A percentile compares a stretch with the other conserved stretches of the same genome.
These are phyloP conservation scores for Drosera capensis DNA, from an alignment of 148 eudicot species.

Conservation along the genomic window DNA sequence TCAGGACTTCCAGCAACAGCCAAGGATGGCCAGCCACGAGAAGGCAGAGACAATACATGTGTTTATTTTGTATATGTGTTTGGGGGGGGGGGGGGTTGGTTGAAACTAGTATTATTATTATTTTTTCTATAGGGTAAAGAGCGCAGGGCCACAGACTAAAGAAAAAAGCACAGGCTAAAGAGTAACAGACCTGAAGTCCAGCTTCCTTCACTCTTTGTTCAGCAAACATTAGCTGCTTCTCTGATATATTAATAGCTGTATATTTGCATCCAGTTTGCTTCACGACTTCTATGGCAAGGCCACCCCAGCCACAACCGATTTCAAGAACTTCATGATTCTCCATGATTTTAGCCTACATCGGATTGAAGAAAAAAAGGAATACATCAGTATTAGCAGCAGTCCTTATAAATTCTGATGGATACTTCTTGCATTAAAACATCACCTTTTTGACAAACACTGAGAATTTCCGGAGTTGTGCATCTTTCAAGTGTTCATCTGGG, in stretches of 20 bases:
- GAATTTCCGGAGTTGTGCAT: constrained; percentile 37
- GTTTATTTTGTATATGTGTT: too few relatives aligned
- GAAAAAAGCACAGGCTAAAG: background rate
- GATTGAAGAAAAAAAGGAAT: too few relatives aligned
- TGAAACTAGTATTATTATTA: too few relatives aligned
- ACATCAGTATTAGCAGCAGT: too few relatives aligned
- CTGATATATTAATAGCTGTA: constrained; percentile 42
- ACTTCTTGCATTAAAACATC: too few relatives aligned
- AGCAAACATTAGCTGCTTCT: constrained; percentile 39
- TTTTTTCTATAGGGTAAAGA: too few relatives aligned
- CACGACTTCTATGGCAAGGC: constrained; percentile 45
- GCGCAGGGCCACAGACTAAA: too few relatives aligned
- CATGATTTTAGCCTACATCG: constrained; percentile 33
- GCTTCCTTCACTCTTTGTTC: constrained; percentile 44
- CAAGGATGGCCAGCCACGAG: too few relatives aligned
- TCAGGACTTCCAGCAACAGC: too few relatives aligned
- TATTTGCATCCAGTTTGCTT: constrained; percentile 48
- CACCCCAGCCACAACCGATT: constrained; percentile 64
- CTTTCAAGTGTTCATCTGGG: constrained; percentile 36
- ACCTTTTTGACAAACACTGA: constrained; percentile 28
- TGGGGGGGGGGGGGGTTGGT: too few relatives aligned
- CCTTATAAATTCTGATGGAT: too few relatives aligned
- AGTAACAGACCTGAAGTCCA: constrained; percentile 34
- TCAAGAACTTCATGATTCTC: constrained; percentile 37
- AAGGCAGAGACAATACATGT: too few relatives aligned